These are phyloP conservation scores for Dothiorella sarmentorum DNA, from an alignment of 2,329 filamentous ascomycete species.

Conservation along the genomic window DNA sequence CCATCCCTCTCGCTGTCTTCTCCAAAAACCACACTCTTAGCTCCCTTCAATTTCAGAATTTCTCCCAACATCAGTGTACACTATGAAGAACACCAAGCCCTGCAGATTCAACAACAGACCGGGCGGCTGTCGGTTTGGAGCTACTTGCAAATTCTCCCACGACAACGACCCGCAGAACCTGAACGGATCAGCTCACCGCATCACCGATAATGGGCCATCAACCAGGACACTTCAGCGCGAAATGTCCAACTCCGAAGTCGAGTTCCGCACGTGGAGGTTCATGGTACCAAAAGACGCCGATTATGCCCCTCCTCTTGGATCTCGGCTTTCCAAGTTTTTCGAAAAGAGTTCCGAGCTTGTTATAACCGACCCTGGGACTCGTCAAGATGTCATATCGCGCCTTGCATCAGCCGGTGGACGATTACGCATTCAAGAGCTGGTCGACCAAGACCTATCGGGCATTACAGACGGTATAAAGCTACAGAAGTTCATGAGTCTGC, in stretches of 20 bases:
- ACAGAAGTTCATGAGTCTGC: background rate
- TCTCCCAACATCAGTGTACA: background rate
- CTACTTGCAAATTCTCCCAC: constrained; percentile 1
- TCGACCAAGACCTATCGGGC: constrained; percentile 3
- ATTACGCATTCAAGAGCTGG: constrained; percentile 20
- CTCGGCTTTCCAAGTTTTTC: background rate
- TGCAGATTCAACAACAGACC: background rate
- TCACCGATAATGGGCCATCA: background rate
- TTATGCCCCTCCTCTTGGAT: background rate
- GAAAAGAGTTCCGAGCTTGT: constrained; percentile 3
- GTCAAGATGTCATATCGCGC: constrained; percentile 23
- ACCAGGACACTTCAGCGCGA: no score
- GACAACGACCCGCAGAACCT: background rate
- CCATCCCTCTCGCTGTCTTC: no score
- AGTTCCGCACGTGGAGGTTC: constrained; percentile 4
- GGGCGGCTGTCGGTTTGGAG: background rate
- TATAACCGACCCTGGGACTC: background rate
- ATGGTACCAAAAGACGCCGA: background rate
- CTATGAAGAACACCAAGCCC: background rate
- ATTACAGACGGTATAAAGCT: background rate
- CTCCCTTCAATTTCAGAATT: background rate
- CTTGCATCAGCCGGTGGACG: constrained; percentile 24
- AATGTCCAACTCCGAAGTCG: background rate
- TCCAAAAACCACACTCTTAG: no score
- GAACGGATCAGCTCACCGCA: background rate